Percentiles rank a stretch among this genome's conserved stretches.
Evolutionary conservation across 371 early-diverging fungal species (phyloP).

Genomic region (Rhizopus microsporus): DNA sequence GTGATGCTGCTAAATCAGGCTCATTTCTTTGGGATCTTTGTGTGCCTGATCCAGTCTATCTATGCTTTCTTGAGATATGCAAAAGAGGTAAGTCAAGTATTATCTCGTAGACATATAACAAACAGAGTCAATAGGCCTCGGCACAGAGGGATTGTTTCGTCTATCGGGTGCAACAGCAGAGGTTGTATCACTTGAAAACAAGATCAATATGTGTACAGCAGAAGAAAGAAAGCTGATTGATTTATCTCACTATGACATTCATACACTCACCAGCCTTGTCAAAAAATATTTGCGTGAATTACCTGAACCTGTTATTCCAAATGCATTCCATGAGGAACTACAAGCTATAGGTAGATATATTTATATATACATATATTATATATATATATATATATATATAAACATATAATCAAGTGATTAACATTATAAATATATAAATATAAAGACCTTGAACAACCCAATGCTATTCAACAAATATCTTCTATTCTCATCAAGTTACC

Average conservation of each 20-base stretch:
- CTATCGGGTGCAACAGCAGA: conserved; percentile 48
- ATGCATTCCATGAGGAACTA: conserved; percentile 34
- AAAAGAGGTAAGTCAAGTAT: conserved; percentile 20
- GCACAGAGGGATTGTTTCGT: conserved; percentile 43
- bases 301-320: conserved; percentile 48
- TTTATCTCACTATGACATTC: conserved; percentile 37
- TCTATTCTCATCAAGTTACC: conserved; percentile 32
- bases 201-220: conserved; percentile 29
- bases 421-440: not conserved
- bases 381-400: no score
- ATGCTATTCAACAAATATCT: conserved; percentile 20
- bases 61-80: conserved; percentile 26
- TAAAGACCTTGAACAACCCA: not conserved
- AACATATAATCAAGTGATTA: not conserved
- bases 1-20: conserved; percentile 23
- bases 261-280: conserved; percentile 45
- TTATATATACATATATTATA: not conserved
- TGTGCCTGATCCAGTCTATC: conserved; percentile 27
- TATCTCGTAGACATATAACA: conserved; percentile 1
- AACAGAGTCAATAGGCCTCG: conserved; percentile 15
- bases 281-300: conserved; percentile 47
- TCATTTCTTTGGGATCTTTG: conserved; percentile 19
- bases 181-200: conserved; percentile 32
- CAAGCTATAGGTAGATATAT: conserved; percentile 18
- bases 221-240: conserved; percentile 36